These are phyloP conservation scores for Pseudotsuga menziesii DNA, from an alignment of 75 land plant genomes.

Conservation along the genomic window DNA sequence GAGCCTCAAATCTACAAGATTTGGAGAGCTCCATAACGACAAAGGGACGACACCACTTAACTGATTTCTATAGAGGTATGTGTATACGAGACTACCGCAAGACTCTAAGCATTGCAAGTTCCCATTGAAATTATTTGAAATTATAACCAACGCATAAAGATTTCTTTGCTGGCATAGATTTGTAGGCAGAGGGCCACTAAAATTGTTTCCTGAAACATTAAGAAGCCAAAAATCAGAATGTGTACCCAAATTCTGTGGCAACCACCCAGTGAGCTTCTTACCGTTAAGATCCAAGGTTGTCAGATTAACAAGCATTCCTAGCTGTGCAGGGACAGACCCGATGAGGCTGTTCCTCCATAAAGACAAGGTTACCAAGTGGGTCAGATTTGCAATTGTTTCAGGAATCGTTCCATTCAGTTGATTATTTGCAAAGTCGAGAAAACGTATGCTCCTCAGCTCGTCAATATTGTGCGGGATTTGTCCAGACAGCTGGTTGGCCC, in stretches of 20 bases:
- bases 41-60: conserved; percentile 53
- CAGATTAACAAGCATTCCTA: conserved; percentile 35
- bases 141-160: conserved; percentile 49
- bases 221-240: conserved; percentile 37
- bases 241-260: conserved; percentile 46
- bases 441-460: conserved; percentile 27
- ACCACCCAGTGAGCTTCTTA: conserved; percentile 38
- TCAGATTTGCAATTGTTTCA: conserved; percentile 29
- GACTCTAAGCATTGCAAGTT: conserved; percentile 30
- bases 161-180: conserved; percentile 37
- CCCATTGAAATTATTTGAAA: conserved; percentile 56
- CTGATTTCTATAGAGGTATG: conserved; percentile 37
- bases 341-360: conserved; percentile 47
- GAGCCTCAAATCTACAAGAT: conserved; percentile 43
- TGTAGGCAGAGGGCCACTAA: conserved; percentile 57
- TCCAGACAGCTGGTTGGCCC: conserved; percentile 67
- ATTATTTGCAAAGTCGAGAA: conserved; percentile 56
- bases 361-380: conserved; percentile 40
- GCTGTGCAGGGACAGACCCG: conserved; percentile 42
- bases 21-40: conserved; percentile 52
- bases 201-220: conserved; percentile 45
- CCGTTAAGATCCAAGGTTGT: conserved; percentile 33
- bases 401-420: conserved; percentile 52
- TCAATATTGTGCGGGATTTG: conserved; percentile 38
- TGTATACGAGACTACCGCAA: conserved; percentile 43